Evolutionary conservation across 2,329 filamentous ascomycete genomes (phyloP).

Genomic region (Neofusicoccum parvum): DNA sequence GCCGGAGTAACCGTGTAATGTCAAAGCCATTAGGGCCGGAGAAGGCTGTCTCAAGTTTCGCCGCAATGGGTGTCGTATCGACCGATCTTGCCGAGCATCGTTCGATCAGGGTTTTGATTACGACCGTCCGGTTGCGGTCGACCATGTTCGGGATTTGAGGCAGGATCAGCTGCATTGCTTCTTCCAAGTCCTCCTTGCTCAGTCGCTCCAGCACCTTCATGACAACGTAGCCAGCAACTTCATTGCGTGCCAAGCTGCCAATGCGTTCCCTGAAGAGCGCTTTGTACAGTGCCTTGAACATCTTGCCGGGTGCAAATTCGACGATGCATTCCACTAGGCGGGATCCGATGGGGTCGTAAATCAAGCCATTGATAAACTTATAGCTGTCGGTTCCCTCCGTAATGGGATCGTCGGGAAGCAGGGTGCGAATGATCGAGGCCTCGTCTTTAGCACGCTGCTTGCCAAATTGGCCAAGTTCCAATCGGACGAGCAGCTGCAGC

Average conservation of each 20-base stretch:
- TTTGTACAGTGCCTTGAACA: constrained; percentile 86
- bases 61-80: constrained; percentile 58
- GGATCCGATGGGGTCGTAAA: constrained; percentile 90
- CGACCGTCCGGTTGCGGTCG: constrained; percentile 72
- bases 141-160: constrained; percentile 75
- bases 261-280: constrained; percentile 80
- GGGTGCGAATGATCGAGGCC: constrained; percentile 70
- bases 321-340: constrained; percentile 87
- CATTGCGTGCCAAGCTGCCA: constrained; percentile 80
- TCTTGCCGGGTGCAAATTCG: constrained; percentile 76
- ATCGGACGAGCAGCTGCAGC: constrained; percentile 83
- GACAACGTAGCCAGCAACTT: constrained; percentile 85
- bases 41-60: constrained; percentile 61
- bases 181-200: constrained; percentile 80
- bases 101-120: constrained; percentile 81
- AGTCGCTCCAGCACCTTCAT: constrained; percentile 80
- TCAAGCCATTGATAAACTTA: constrained; percentile 79
- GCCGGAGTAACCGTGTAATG: constrained; percentile 62
- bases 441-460: constrained; percentile 67
- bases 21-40: constrained; percentile 52
- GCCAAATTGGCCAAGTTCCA: constrained; percentile 77
- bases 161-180: constrained; percentile 70
- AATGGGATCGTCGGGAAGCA: constrained; percentile 79
- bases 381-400: constrained; percentile 73
- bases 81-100: constrained; percentile 71